These are phyloP conservation scores for Synchytrium microbalum DNA, from an alignment of 371 early-diverging fungal species.

Conservation along the genomic window DNA sequence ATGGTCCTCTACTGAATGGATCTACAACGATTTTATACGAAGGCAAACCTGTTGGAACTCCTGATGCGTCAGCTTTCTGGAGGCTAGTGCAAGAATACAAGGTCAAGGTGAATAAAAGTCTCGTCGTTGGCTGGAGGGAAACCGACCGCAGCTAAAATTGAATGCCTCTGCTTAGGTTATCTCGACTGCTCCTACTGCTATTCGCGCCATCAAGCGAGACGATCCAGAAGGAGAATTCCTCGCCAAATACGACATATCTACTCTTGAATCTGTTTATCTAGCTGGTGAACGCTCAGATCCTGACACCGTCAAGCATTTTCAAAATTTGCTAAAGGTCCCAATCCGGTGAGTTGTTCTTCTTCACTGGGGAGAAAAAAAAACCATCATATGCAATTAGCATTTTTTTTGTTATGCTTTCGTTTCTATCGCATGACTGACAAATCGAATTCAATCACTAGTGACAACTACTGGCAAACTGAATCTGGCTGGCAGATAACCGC, in stretches of 20 bases:
- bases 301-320: conserved; percentile 64
- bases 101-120: conserved; percentile 26
- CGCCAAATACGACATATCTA: conserved; percentile 49
- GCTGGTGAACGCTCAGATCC: conserved; percentile 90
- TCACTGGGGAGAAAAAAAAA: too few relatives aligned
- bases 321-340: conserved; percentile 47
- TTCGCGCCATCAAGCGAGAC: conserved; percentile 70
- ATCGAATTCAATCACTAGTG: too few relatives aligned
- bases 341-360: too few relatives aligned
- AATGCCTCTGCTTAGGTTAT: too few relatives aligned
- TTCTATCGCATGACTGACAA: too few relatives aligned
- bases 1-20: conserved; percentile 79
- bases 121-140: not conserved
- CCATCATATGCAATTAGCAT: too few relatives aligned
- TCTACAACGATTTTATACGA: conserved; percentile 80
- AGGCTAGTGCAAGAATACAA: conserved; percentile 68
- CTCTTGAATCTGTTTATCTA: conserved; percentile 66
- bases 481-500: conserved; percentile 75
- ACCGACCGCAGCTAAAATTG: conserved; percentile 16
- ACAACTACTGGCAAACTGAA: conserved; percentile 96
- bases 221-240: conserved; percentile 58
- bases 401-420: too few relatives aligned
- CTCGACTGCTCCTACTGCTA: conserved; percentile 91
- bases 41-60: conserved; percentile 76
- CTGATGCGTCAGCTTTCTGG: conserved; percentile 76